Evolutionary conservation across 371 early-diverging fungal genomes (phyloP).

Genomic region (Circinella minor): DNA sequence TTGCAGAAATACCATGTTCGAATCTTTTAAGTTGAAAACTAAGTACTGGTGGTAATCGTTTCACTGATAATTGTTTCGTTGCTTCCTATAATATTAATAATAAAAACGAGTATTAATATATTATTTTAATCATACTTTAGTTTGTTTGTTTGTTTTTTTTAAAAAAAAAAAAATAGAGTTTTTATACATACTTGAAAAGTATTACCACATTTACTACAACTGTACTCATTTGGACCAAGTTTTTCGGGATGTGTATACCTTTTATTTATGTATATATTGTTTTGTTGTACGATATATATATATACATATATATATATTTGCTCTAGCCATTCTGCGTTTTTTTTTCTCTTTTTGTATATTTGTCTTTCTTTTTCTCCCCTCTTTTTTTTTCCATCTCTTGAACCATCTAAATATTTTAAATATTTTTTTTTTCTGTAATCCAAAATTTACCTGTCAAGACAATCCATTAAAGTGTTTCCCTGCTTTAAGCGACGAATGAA

Average conservation of each 20-base stretch:
- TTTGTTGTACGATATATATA: too few relatives aligned
- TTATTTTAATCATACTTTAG: too few relatives aligned
- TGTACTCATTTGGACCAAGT: slow-evolving; percentile 73
- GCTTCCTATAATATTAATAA: slow-evolving; percentile 54
- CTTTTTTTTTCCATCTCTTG: background rate
- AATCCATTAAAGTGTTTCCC: slow-evolving; percentile 53
- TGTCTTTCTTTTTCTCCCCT: background rate
- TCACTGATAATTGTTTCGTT: slow-evolving; percentile 86
- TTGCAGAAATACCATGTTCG: slow-evolving; percentile 72
- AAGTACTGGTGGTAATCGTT: slow-evolving; percentile 85
- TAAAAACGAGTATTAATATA: background rate
- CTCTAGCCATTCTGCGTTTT: background rate
- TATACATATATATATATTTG: background rate
- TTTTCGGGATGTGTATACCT: slow-evolving; percentile 80
- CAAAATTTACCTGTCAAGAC: slow-evolving; percentile 56
- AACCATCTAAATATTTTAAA: background rate
- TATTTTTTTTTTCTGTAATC: background rate
- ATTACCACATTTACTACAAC: slow-evolving; percentile 74
- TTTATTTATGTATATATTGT: background rate
- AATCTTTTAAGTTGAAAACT: slow-evolving; percentile 91
- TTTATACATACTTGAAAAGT: slow-evolving; percentile 45
- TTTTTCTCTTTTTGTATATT: background rate
- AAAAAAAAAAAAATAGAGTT: background rate
- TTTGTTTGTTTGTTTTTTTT: too few relatives aligned
- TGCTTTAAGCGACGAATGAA: slow-evolving; percentile 28